These are phyloP conservation scores for Diplotaxis tenuifolia DNA, from an alignment of 345 rosid genomes.

Conservation along the genomic window DNA sequence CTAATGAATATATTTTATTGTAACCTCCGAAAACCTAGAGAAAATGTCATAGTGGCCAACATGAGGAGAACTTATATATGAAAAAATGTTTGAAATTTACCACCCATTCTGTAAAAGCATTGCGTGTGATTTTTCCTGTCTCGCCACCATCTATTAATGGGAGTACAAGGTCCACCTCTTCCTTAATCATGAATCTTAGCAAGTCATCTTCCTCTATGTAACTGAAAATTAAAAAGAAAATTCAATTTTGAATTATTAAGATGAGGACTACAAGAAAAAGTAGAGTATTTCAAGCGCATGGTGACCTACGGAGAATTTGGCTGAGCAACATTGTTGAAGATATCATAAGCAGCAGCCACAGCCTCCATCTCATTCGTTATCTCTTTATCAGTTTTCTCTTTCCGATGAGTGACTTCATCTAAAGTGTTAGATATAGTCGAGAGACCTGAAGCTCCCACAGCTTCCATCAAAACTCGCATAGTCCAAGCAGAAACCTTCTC, in stretches of 20 bases:
- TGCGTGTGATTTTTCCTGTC: conserved; percentile 51
- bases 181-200: conserved; percentile 72
- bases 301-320: conserved; percentile 47
- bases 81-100: conserved; percentile 34
- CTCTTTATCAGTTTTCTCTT: conserved; percentile 48
- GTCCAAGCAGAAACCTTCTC: conserved; percentile 92
- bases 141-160: conserved; percentile 63
- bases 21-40: background rate
- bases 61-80: background rate
- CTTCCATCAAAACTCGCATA: conserved; percentile 77
- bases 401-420: conserved; percentile 37
- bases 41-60: background rate
- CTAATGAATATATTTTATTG: background rate
- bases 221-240: conserved; percentile 39
- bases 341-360: conserved; percentile 57
- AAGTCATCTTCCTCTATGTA: conserved; percentile 72
- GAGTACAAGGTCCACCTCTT: conserved; percentile 75
- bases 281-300: background rate
- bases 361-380: conserved; percentile 90
- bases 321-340: conserved; percentile 58
- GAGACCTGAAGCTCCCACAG: conserved; percentile 62
- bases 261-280: background rate
- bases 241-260: background rate
- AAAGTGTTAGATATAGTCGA: conserved; percentile 66
- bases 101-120: conserved; percentile 77